Percentiles rank a stretch among this genome's conserved stretches.
phyloP scores from a whole-genome alignment of 2,329 filamentous ascomycete genomes.

The Chalaropsis ovoidea region DNA sequence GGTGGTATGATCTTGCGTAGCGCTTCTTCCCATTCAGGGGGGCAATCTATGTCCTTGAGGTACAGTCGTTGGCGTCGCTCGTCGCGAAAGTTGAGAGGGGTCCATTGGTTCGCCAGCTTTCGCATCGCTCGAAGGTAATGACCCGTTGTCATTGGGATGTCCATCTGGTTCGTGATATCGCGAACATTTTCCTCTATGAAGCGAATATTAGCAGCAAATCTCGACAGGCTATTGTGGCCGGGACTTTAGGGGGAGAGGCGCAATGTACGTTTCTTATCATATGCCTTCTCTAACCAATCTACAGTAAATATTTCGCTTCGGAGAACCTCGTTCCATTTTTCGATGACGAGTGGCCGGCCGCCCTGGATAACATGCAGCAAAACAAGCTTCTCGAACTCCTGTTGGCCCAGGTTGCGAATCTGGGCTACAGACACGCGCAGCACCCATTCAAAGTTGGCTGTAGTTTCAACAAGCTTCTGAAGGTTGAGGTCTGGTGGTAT shows the following conservation, averaged over 20 bases:
- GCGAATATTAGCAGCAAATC: conserved; percentile 1
- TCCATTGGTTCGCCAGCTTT: conserved; percentile 74
- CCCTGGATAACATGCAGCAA: conserved; percentile 70
- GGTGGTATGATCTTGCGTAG: conserved; percentile 68
- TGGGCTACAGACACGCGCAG: conserved; percentile 68
- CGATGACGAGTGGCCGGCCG: conserved; percentile 81
- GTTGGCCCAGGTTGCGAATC: conserved; percentile 64
- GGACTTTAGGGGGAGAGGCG: conserved; percentile 27
- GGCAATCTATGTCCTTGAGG: conserved; percentile 94
- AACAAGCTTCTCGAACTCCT: conserved; percentile 78
- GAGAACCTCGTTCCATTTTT: conserved; percentile 69
- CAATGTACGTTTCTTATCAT: conserved; percentile 63
- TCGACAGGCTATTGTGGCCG: not conserved
- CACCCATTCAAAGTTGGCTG: conserved; percentile 78
- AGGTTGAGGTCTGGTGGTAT: conserved; percentile 80
- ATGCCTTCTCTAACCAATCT: conserved; percentile 68
- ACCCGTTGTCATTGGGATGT: conserved; percentile 74
- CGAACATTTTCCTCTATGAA: conserved; percentile 67
- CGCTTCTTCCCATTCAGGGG: conserved; percentile 71
- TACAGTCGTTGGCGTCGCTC: conserved; percentile 78
- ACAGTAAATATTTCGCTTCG: conserved; percentile 69
- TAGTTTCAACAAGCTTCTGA: conserved; percentile 60
- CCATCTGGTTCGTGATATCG: conserved; percentile 61
- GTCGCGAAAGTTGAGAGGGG: conserved; percentile 62
- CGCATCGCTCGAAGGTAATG: conserved; percentile 87